Conservation (phyloP, 192 early-diverging fungal species). For the Borealophlyctis nickersoniae region DNA sequence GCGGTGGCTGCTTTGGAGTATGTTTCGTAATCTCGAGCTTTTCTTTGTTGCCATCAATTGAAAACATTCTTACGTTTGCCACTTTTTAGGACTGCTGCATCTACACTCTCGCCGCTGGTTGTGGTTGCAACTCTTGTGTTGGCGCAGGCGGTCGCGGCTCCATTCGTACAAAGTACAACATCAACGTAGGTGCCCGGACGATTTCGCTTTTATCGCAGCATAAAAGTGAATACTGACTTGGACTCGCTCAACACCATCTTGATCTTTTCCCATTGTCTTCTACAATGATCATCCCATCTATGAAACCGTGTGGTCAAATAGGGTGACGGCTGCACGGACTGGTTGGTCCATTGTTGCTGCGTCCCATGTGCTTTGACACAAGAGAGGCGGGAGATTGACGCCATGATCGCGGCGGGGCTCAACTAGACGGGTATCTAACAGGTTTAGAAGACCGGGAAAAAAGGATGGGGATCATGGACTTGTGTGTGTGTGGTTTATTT, state of each 20-base stretch:
- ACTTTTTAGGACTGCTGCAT: slow-evolving; percentile 12
- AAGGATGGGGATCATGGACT: no score
- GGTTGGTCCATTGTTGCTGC: slow-evolving; percentile 31
- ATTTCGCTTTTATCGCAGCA: neutral
- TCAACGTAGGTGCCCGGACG: slow-evolving; percentile 4
- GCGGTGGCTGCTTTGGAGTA: slow-evolving; percentile 17
- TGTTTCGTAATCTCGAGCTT: slow-evolving; percentile 14
- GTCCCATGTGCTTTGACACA: slow-evolving; percentile 34
- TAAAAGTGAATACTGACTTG: neutral
- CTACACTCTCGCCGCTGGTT: neutral
- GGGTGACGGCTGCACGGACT: neutral
- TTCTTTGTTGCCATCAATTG: neutral
- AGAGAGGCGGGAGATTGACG: slow-evolving; percentile 34
- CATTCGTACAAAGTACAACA: slow-evolving; percentile 32
- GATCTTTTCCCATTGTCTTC: neutral
- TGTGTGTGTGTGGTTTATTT: no score
- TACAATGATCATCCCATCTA: neutral
- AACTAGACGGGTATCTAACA: no score
- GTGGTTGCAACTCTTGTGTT: slow-evolving; percentile 19
- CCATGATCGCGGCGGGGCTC: slow-evolving; percentile 26
- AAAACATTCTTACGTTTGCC: neutral
- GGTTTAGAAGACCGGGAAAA: no score
- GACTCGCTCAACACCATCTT: neutral
- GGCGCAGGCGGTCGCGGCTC: slow-evolving; percentile 12
- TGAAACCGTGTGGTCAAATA: neutral